Evolutionary conservation across 148 eudicot genomes (phyloP).

Genomic region (Euryodendron excelsum): DNA sequence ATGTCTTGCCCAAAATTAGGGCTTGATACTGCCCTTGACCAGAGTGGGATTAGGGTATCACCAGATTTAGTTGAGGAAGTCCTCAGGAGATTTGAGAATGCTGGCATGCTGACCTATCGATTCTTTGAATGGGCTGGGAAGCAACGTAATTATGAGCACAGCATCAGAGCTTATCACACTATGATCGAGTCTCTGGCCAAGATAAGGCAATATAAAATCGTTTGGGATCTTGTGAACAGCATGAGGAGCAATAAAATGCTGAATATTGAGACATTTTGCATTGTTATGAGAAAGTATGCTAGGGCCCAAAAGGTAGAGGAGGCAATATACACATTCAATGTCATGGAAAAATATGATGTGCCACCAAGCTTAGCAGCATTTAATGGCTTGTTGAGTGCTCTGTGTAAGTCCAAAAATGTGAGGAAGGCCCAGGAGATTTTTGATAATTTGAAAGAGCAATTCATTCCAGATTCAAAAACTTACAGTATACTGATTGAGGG

Average conservation of each 20-base stretch:
- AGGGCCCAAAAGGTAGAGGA: constrained; percentile 87
- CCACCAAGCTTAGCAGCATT: constrained; percentile 74
- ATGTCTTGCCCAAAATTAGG: constrained; percentile 72
- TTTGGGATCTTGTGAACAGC: constrained; percentile 81
- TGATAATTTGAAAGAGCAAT: constrained; percentile 63
- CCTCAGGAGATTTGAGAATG: constrained; percentile 69
- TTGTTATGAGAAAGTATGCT: constrained; percentile 90
- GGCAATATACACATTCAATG: constrained; percentile 79
- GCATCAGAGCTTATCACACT: constrained; percentile 67
- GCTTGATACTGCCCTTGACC: constrained; percentile 72
- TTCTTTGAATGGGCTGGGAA: constrained; percentile 95
- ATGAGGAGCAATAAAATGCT: constrained; percentile 73
- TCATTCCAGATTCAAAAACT: constrained; percentile 63
- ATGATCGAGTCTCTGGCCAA: constrained; percentile 90
- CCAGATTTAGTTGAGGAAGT: constrained; percentile 71
- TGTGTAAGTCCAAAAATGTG: constrained; percentile 88
- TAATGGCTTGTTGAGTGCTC: constrained; percentile 81
- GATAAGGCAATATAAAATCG: constrained; percentile 82
- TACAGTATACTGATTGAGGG: constrained; percentile 83
- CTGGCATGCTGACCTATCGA: constrained; percentile 76
- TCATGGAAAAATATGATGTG: constrained; percentile 69
- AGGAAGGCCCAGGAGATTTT: constrained; percentile 90
- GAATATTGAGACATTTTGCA: constrained; percentile 86
- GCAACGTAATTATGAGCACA: constrained; percentile 69
- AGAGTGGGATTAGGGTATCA: constrained; percentile 65